Conservation (phyloP, 345 rosid species). For the Noccaea caerulescens region DNA sequence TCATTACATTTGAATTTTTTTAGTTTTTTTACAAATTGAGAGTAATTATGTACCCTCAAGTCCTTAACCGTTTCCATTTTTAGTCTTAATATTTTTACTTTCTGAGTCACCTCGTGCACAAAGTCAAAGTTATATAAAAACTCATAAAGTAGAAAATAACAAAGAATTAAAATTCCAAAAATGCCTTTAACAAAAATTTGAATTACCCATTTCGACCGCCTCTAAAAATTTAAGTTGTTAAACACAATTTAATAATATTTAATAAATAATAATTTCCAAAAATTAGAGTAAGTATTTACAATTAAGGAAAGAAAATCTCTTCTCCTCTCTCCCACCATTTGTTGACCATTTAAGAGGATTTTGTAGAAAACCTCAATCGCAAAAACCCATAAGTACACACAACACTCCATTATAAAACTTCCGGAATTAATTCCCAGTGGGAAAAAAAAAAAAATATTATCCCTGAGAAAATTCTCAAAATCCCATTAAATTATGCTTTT, state of each 20-base stretch:
- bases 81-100: not conserved
- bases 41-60: too few species aligned
- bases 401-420: slow-evolving; percentile 4
- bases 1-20: too few species aligned
- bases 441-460: not conserved
- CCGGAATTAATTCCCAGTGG: not conserved
- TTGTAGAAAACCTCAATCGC: slow-evolving; percentile 20
- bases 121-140: not conserved
- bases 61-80: not conserved
- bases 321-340: slow-evolving; percentile 9
- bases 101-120: slow-evolving; percentile 6
- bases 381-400: slow-evolving; percentile 14
- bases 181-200: slow-evolving; percentile 5
- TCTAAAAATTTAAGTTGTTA: slow-evolving; percentile 26
- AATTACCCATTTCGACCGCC: slow-evolving; percentile 1
- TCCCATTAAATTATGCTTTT: not conserved
- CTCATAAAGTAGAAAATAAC: not conserved
- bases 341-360: slow-evolving; percentile 34
- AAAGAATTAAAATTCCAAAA: not conserved
- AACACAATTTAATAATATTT: slow-evolving; percentile 8
- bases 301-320: slow-evolving; percentile 36
- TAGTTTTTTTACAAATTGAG: too few species aligned
- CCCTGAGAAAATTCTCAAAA: not conserved
- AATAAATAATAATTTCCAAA: not conserved
- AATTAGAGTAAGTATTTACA: not conserved